A percentile compares a stretch with the other conserved stretches of the same genome.
These are phyloP conservation scores for Rutstroemia sydowiana DNA, from an alignment of 2,329 filamentous ascomycete genomes.

Conservation along the genomic window DNA sequence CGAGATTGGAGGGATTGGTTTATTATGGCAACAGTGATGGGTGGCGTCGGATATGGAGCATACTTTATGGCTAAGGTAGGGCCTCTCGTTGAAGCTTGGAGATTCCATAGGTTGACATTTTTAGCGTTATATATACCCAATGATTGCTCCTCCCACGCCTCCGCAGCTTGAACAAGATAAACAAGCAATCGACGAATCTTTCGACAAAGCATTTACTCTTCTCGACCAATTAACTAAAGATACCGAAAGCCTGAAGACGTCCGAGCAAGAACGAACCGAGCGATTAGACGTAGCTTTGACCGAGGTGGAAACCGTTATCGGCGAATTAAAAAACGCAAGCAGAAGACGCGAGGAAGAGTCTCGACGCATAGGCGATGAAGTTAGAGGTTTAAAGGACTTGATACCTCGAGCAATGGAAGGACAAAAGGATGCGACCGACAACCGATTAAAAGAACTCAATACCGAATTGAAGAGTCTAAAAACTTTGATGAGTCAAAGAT, in stretches of 20 bases:
- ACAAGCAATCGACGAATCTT: slow-evolving; percentile 82
- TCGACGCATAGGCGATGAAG: slow-evolving; percentile 77
- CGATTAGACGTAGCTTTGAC: slow-evolving; percentile 72
- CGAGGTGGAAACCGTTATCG: slow-evolving; percentile 78
- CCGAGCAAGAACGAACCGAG: slow-evolving; percentile 78
- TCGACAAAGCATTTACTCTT: slow-evolving; percentile 82
- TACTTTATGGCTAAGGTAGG: slow-evolving; percentile 79
- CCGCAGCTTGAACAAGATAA: slow-evolving; percentile 94
- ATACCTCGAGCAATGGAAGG: slow-evolving; percentile 85
- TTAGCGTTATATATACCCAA: slow-evolving; percentile 81
- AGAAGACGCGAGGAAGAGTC: slow-evolving; percentile 81
- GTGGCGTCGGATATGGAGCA: slow-evolving; percentile 80
- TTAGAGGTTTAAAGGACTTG: slow-evolving; percentile 71
- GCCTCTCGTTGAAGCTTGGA: neutral
- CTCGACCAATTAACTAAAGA: slow-evolving; percentile 90
- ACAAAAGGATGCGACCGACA: slow-evolving; percentile 78
- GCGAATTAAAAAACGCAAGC: slow-evolving; percentile 73
- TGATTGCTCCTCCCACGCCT: slow-evolving; percentile 88
- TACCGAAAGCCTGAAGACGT: slow-evolving; percentile 77
- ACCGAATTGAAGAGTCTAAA: slow-evolving; percentile 88
- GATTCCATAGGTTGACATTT: neutral
- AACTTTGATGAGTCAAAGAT: slow-evolving; percentile 65
- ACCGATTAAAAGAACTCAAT: slow-evolving; percentile 74
- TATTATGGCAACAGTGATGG: slow-evolving; percentile 95
- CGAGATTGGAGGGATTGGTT: slow-evolving; percentile 99